Base-by-base conservation (phyloP, 345 rosid species). In the Ceriops zippeliana region DNA sequence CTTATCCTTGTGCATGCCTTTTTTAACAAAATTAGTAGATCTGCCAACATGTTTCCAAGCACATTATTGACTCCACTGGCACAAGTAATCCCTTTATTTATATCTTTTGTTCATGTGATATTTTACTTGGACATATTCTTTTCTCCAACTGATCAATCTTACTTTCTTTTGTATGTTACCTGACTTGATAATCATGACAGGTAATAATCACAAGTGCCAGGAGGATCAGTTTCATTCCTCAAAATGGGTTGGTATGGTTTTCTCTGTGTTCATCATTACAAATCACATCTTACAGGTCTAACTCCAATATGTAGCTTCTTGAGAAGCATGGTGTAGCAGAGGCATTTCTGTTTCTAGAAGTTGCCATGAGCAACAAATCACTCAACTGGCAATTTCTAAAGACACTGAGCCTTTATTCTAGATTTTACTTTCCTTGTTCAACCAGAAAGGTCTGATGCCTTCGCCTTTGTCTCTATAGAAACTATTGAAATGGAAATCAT, bases 401-500 rank as follows among this genome's bases (percentile, higher is more conserved):
- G 22, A 11, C 32, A 3, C 7, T 13, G 53, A 91, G 1, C 57
- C 16, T 8, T 28, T 6, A 30, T 68, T 31, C 20, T 34, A 49
- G 7, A 32, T 34, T 52, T 60, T 22, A 22, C 57, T 35, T 58
- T 52, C 53, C 8, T n/a, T 46, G 42, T 58, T 32, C 38, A 26
- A 6, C 31, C 54, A 62, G 63, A 52, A 35, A 13, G 35, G 70
- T 65, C 51, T 72, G 27, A 30, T 62, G 20, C 32, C 28, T 49
- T 42, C 1, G 32, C 52, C 58, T 63, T 54, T 21, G 8, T 34
- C 60, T 51, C 19, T 74, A 20, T 72, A 95, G 97, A 96, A 58
- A 91, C 96, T 58, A 91, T 90, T 75, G 99, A 91, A 84, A 95
- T 95, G 96, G 97, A 91, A 80, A 89, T 89, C 80, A 95, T 95